Conservation (phyloP, 1,139 yeast species). For the Kodamaea anthophila region DNA sequence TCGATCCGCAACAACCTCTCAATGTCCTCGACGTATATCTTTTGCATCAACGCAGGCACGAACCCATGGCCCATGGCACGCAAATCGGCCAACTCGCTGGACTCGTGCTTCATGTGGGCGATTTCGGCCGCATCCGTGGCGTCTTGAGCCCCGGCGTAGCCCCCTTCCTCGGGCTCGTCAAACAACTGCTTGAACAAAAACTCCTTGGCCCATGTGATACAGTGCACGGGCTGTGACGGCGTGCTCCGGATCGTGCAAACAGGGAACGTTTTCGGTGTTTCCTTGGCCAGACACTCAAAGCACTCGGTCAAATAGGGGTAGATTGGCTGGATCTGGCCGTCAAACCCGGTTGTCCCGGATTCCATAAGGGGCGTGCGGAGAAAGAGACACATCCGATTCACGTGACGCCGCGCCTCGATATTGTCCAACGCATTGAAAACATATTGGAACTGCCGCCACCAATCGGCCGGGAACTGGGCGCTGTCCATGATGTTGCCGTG, state of each 20-base stretch:
- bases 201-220: conserved; percentile 96
- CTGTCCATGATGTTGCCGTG: conserved; percentile 88
- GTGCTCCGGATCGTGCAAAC: conserved; percentile 96
- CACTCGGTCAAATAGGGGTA: conserved; percentile 81
- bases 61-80: conserved; percentile 34
- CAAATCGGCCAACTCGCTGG: conserved; percentile 67
- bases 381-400: conserved; percentile 75
- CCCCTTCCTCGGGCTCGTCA: conserved; percentile 45
- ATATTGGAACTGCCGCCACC: conserved; percentile 77
- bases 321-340: conserved; percentile 91
- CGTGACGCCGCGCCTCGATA: conserved; percentile 85
- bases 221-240: conserved; percentile 93
- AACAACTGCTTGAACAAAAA: conserved; percentile 80
- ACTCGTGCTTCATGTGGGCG: conserved; percentile 61
- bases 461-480: conserved; percentile 58
- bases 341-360: conserved; percentile 91
- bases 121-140: conserved; percentile 55
- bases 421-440: conserved; percentile 93
- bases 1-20: conserved; percentile 66
- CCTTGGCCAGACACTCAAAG: conserved; percentile 85
- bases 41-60: conserved; percentile 39
- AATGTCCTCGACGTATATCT: conserved; percentile 65
- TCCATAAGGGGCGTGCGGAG: conserved; percentile 77
- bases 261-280: conserved; percentile 84
- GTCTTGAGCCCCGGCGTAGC: conserved; percentile 19